Evolutionary conservation across 805 yeast species (phyloP).

Genomic region (Candida incommunis): DNA sequence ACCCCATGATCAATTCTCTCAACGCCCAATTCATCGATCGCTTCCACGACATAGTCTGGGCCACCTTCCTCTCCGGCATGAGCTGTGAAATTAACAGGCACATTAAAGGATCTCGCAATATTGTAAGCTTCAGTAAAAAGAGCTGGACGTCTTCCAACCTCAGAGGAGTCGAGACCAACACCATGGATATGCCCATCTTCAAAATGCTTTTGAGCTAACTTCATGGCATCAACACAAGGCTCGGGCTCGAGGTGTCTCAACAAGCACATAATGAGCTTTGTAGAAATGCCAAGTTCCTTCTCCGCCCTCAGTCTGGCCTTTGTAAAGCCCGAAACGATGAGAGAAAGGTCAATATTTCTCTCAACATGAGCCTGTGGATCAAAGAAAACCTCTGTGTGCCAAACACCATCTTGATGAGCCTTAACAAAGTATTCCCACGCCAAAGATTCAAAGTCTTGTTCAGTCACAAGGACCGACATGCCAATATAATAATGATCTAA

Average conservation of each 20-base stretch:
- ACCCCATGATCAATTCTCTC: slow-evolving; percentile 75
- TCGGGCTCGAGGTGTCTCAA: slow-evolving; percentile 59
- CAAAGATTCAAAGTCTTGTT: slow-evolving; percentile 61
- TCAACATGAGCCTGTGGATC: slow-evolving; percentile 78
- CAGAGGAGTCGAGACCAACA: slow-evolving; percentile 71
- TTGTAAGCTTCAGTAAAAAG: slow-evolving; percentile 51
- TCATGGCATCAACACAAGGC: slow-evolving; percentile 43
- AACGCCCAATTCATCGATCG: slow-evolving; percentile 46
- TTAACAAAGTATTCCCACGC: slow-evolving; percentile 31
- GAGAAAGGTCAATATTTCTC: slow-evolving; percentile 45
- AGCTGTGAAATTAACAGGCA: slow-evolving; percentile 54
- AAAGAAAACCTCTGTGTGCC: slow-evolving; percentile 64
- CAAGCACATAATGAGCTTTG: slow-evolving; percentile 69
- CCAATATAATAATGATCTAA: slow-evolving; percentile 70
- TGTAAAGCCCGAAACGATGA: slow-evolving; percentile 50
- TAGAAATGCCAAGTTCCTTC: slow-evolving; percentile 43
- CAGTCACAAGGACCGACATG: slow-evolving; percentile 55
- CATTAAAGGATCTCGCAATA: slow-evolving; percentile 31
- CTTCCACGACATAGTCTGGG: slow-evolving; percentile 43
- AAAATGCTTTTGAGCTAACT: slow-evolving; percentile 36
- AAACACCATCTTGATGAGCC: slow-evolving; percentile 16
- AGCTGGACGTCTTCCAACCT: slow-evolving; percentile 63
- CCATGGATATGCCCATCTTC: slow-evolving; percentile 53
- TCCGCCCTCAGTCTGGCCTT: slow-evolving; percentile 55
- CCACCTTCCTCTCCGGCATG: slow-evolving; percentile 90